Evolutionary conservation across 257 asterid genomes (phyloP).

Genomic region (Fraxinus excelsior): DNA sequence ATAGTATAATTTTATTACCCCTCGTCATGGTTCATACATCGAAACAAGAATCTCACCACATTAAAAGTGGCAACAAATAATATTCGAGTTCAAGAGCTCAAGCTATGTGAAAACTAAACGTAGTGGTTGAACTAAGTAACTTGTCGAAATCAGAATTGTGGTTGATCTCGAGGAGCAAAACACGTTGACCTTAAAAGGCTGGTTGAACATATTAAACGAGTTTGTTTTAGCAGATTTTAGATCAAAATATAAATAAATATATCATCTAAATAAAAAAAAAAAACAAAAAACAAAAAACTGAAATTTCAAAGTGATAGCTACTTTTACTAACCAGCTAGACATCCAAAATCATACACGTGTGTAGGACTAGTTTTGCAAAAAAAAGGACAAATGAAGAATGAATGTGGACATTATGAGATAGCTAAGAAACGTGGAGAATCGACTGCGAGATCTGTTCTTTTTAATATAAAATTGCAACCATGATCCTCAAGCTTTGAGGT

Average conservation of each 20-base stretch:
- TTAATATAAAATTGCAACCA: neutral
- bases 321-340: neutral
- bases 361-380: too few relatives aligned
- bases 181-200: neutral
- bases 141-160: too few relatives aligned
- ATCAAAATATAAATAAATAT: neutral
- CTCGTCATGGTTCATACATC: too few relatives aligned
- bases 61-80: too few relatives aligned
- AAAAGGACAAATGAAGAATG: slow-evolving; percentile 1
- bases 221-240: neutral
- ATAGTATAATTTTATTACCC: too few relatives aligned
- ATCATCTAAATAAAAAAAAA: neutral
- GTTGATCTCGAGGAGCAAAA: neutral
- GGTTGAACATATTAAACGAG: neutral
- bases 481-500: neutral
- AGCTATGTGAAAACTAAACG: neutral
- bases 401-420: neutral
- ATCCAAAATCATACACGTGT: neutral
- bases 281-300: too few relatives aligned
- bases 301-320: neutral
- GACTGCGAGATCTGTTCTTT: neutral
- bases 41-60: neutral
- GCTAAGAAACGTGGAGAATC: neutral
- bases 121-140: too few relatives aligned
- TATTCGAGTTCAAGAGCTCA: neutral